These are phyloP conservation scores for Colletotrichum liaoningense DNA, from an alignment of 2,329 filamentous ascomycete species.

Conservation along the genomic window DNA sequence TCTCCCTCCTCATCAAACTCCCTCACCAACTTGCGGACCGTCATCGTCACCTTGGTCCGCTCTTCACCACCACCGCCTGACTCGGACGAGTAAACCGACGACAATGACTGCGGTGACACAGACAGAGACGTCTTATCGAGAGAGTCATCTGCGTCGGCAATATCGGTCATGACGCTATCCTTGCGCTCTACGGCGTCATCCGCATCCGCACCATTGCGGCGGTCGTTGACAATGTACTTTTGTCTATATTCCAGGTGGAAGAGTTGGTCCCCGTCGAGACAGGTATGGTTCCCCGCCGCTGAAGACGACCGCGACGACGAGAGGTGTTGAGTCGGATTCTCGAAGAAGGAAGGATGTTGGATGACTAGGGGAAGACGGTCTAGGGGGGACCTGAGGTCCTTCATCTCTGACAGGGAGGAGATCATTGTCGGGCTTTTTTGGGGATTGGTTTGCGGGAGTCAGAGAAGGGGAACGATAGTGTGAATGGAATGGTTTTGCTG, in stretches of 20 bases:
- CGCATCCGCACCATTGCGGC: neutral
- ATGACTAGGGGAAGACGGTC: neutral
- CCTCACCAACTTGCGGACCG: neutral
- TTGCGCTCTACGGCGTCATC: neutral
- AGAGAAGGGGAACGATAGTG: no score
- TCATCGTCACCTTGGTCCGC: neutral
- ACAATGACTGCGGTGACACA: neutral
- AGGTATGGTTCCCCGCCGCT: neutral
- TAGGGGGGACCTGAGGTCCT: neutral
- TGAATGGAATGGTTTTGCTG: no score
- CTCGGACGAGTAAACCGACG: neutral
- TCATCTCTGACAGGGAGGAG: neutral
- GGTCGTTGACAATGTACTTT: no score
- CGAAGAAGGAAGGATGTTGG: conserved; percentile 1
- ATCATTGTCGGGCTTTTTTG: neutral
- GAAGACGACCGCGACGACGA: neutral
- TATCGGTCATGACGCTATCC: conserved; percentile 4
- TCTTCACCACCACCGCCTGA: neutral
- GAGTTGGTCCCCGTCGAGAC: no score
- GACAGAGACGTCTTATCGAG: neutral
- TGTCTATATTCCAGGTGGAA: no score
- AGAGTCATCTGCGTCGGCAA: neutral
- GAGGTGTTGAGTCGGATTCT: neutral
- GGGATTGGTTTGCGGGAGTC: no score
- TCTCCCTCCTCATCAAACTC: conserved; percentile 5